Evolutionary conservation across 331 rosid genomes (phyloP), one percentile per base, ranked within the genome.

Genomic region (Quercus phellos): DNA sequence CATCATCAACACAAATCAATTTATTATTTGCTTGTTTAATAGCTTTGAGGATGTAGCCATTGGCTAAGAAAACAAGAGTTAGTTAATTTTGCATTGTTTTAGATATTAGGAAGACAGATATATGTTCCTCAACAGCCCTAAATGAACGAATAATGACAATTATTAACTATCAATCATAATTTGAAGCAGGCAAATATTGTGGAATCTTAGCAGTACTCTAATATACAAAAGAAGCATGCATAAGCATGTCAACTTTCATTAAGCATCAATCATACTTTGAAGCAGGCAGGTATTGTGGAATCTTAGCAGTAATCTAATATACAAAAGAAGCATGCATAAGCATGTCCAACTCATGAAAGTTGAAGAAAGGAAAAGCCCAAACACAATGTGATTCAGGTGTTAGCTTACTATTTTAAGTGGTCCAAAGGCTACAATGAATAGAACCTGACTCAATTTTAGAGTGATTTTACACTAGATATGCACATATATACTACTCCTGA

Each of bases 51-150:
- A 84, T 42, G 84, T 78, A 55, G 61, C 42, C 74, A 53, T 55
- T 84, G 67, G 77, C 86, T 84, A 85, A 73, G 68, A 67, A 46
- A 22, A 77, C 46, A 74, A 63, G 76, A 27, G 54, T 75, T 58
- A 35, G 85, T 81, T 79, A 81, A 80, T 56, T 81, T 30, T 68
- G 66, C 50, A 27, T 0, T 60, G 50, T 77, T 68, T 78, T 74
- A 29, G 79, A 72, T 76, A 51, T 79, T 50, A 51, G 55, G 68
- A 84, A 79, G 81, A 87, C 80, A 68, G 53, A 27, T 17, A 68
- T 76, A 12, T 80, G 71, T 79, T 80, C 51, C 51, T 74, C 79
- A 82, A 85, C 82, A 50, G 35, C 82, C 50, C 82, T 55, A 73
- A 72, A 69, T 32, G 22, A 75, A 51, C 53, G 55, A 16, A 13